Percentiles rank a stretch among this genome's conserved stretches.
phyloP scores from a whole-genome alignment of 2,329 filamentous ascomycete species.

The Colletotrichum endophyticum region DNA sequence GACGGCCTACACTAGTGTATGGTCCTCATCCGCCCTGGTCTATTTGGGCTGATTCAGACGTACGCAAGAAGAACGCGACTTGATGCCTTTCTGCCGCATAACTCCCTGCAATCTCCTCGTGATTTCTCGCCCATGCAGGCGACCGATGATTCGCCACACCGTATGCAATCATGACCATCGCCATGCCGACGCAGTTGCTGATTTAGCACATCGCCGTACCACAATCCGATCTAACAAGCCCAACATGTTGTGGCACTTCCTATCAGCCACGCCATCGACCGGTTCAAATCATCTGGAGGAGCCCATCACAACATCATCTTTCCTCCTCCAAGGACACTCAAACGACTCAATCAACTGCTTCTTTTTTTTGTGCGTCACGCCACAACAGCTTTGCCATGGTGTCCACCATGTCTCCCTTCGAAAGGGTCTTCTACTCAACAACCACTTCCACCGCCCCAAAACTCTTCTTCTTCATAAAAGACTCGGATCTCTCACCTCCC shows the following conservation, averaged over 20 bases:
- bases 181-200: background rate
- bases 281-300: slow-evolving; percentile 2
- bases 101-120: background rate
- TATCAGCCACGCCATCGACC: background rate
- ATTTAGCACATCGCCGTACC: background rate
- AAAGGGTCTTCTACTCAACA: slow-evolving; percentile 22
- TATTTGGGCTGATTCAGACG: background rate
- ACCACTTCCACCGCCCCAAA: slow-evolving; percentile 25
- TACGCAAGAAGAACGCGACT: background rate
- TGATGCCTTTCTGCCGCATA: background rate
- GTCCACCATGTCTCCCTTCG: slow-evolving; percentile 20
- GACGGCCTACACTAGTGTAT: background rate
- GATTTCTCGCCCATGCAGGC: background rate
- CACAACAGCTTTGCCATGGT: slow-evolving; percentile 21
- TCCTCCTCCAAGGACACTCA: slow-evolving; percentile 4
- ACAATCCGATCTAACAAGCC: background rate
- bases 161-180: background rate
- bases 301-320: slow-evolving; percentile 17
- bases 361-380: slow-evolving; percentile 22
- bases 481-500: slow-evolving; percentile 19
- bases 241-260: background rate
- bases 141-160: background rate
- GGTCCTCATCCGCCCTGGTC: background rate
- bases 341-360: slow-evolving; percentile 11
- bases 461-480: slow-evolving; percentile 20